Base-by-base conservation (phyloP, 345 rosid species). In the Aethionema arabicum region DNA sequence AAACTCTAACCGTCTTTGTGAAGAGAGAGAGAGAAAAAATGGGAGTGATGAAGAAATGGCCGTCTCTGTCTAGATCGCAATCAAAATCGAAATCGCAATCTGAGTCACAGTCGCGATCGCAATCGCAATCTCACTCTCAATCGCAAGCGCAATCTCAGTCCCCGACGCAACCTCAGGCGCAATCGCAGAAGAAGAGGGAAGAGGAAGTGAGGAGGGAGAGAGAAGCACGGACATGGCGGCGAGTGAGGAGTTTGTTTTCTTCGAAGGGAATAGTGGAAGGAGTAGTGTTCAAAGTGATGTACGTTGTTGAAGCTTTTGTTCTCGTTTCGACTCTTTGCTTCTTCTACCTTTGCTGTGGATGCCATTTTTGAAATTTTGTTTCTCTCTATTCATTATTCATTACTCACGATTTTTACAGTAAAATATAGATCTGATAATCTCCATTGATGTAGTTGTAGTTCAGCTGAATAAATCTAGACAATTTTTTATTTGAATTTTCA, bases 271-370 rank as follows among this genome's bases (percentile, higher is more conserved):
- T 79, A 3, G 54, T 85, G 4, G 96, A 85, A 58, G 71, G 68
- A 11, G 57, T 83, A 6, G 61, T 82, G 32, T 88, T 76, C 80
- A 80, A 70, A 50, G 60, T 85, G 31, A 56, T 81, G 61, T 85
- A 77, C 12, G 83, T 76, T 35, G 82, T 78, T 0, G 96, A 88
- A 74, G 86, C 75, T 56, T 4, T 83, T 8, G 85, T 85, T 56
- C 77, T 85, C 33, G 77, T 83, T 63, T 83, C 87, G 8, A 78
- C 83, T n/a, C 78, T 85, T 50, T 83, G 90, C 43, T 85, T 85
- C 88, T 88, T 85, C 80, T 77, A 76, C 67, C 79, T 85, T 54
- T 85, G 86, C 65, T 83, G 86, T 46, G 88, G 96, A 53, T 83
- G 92, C 77, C 87, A 74, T 70, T 54, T 87, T 12, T 85, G 75